A percentile compares a stretch with the other conserved stretches of the same genome.
Evolutionary conservation across 148 eudicot genomes (phyloP).

Genomic region (Limonium bicolor): DNA sequence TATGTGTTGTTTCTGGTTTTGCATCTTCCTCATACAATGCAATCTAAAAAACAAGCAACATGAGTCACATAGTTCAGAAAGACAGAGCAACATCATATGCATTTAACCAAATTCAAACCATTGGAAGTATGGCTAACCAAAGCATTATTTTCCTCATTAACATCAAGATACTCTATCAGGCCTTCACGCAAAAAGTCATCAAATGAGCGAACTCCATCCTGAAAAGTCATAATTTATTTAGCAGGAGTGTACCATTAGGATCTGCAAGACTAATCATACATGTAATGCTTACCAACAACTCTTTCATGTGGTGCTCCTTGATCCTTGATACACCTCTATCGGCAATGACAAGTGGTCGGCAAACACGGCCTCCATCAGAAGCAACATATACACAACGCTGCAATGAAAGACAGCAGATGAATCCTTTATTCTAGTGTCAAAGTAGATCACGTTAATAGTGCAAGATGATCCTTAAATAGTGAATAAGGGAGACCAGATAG

Average conservation of each 20-base stretch:
- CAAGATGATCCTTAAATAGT: no score
- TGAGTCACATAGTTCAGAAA: no score
- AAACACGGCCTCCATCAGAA: constrained; percentile 95
- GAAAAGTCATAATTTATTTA: constrained; percentile 13
- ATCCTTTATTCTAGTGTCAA: no score
- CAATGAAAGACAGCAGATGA: no score
- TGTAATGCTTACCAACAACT: constrained; percentile 38
- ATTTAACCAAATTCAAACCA: background rate
- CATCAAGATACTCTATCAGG: constrained; percentile 93
- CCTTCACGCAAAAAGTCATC: constrained; percentile 74
- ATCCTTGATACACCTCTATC: constrained; percentile 85
- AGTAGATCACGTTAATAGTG: no score
- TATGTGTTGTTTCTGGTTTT: constrained; percentile 56
- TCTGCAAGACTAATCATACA: background rate
- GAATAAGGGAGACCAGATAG: no score
- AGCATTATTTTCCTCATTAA: constrained; percentile 91
- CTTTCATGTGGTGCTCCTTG: constrained; percentile 75
- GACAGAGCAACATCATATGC: background rate
- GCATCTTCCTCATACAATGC: constrained; percentile 73
- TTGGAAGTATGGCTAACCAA: constrained; percentile 43
- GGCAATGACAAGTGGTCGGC: constrained; percentile 95
- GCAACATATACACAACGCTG: constrained; percentile 90
- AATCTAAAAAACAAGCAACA: constrained; percentile 31
- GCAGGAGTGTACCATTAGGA: background rate
- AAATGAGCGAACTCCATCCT: constrained; percentile 78